A percentile compares a stretch with the other conserved stretches of the same genome.
phyloP scores from a whole-genome alignment of 148 eudicot species.

The Dianthus caryophyllus region DNA sequence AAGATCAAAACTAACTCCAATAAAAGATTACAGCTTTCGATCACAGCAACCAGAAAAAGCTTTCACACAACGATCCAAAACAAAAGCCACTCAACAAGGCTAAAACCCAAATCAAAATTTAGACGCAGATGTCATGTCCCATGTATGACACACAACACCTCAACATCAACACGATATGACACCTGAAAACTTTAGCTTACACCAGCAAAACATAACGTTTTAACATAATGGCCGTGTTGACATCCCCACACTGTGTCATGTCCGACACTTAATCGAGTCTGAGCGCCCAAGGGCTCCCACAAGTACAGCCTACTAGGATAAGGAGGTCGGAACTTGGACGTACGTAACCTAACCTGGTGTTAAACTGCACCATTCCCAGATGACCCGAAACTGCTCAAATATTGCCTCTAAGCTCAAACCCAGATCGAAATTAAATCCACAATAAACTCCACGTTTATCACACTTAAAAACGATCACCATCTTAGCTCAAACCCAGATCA shows the following conservation, averaged over 20 bases:
- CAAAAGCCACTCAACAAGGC: background rate
- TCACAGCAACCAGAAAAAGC: background rate
- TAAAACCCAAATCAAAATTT: background rate
- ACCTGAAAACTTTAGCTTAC: conserved; percentile 52
- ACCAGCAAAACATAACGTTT: too few species aligned
- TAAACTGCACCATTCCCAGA: too few species aligned
- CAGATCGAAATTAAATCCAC: conserved; percentile 7
- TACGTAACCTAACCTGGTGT: too few species aligned
- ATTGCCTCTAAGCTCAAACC: background rate
- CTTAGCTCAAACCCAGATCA: too few species aligned
- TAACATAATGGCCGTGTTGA: too few species aligned
- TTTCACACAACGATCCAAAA: background rate
- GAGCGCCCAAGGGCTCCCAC: too few species aligned
- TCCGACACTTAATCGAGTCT: too few species aligned
- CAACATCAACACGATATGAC: conserved; percentile 70
- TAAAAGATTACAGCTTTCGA: background rate
- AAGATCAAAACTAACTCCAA: background rate
- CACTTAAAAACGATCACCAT: background rate
- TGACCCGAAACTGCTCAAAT: too few species aligned
- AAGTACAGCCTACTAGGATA: too few species aligned
- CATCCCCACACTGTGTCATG: too few species aligned
- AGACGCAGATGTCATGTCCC: background rate
- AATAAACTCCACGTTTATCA: background rate
- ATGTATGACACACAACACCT: too few species aligned
- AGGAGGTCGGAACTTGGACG: too few species aligned